These are phyloP conservation scores for Venturia nashicola DNA, from an alignment of 2,329 filamentous ascomycete genomes.

Conservation along the genomic window DNA sequence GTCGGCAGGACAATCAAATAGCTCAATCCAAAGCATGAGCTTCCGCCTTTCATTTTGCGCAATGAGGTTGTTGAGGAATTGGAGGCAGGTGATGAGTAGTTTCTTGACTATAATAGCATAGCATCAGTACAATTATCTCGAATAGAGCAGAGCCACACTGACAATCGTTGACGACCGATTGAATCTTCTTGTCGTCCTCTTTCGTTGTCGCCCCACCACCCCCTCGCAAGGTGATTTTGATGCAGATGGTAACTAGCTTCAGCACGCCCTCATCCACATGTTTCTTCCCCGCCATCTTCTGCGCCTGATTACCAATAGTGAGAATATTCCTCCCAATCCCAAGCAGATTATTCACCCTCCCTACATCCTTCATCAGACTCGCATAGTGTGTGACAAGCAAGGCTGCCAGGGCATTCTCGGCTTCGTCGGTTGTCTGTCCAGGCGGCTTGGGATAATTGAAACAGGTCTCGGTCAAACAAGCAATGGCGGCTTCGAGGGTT, in stretches of 20 bases:
- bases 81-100: constrained; percentile 51
- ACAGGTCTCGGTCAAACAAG: constrained; percentile 47
- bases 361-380: constrained; percentile 47
- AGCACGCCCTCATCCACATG: constrained; percentile 50
- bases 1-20: constrained; percentile 43
- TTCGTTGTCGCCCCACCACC: constrained; percentile 30
- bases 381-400: constrained; percentile 43
- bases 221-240: constrained; percentile 50
- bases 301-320: constrained; percentile 46
- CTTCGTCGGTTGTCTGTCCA: not conserved
- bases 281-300: constrained; percentile 49
- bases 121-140: not conserved
- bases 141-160: constrained; percentile 16
- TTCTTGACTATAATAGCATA: constrained; percentile 29
- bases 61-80: constrained; percentile 54
- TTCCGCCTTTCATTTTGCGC: constrained; percentile 54
- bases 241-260: constrained; percentile 49
- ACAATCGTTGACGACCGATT: constrained; percentile 52
- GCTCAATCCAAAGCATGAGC: constrained; percentile 51
- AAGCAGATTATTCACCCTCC: constrained; percentile 49
- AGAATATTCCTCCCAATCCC: constrained; percentile 51
- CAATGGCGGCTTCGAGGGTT: constrained; percentile 46
- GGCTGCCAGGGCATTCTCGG: not conserved
- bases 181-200: constrained; percentile 49
- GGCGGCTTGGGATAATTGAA: constrained; percentile 38